These are phyloP conservation scores for Aegilops bicornis DNA, from an alignment of 176 grass and related monocot genomes.

Conservation along the genomic window DNA sequence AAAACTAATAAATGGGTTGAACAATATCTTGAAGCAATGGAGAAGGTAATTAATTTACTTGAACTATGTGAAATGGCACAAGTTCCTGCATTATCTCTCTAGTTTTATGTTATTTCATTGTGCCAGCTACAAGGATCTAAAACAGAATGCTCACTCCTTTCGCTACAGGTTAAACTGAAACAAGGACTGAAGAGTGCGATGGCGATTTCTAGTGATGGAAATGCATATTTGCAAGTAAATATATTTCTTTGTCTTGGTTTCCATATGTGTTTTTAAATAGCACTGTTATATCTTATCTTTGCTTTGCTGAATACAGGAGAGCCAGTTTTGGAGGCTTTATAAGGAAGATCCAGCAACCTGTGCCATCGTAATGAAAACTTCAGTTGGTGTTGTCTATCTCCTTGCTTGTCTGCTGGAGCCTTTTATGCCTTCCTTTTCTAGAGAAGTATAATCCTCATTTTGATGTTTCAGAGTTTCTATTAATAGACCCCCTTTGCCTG, in stretches of 20 bases:
- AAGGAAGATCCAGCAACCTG: conserved; percentile 74
- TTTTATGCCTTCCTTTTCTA: conserved; percentile 91
- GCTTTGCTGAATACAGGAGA: conserved; percentile 51
- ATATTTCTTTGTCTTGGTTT: background rate
- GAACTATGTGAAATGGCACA: background rate
- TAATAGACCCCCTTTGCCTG: background rate
- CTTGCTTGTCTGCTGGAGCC: conserved; percentile 86
- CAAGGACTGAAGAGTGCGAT: conserved; percentile 84
- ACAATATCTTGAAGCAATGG: conserved; percentile 92
- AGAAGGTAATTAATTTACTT: conserved; percentile 58
- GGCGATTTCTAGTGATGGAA: conserved; percentile 88
- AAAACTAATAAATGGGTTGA: conserved; percentile 80
- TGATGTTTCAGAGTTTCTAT: background rate
- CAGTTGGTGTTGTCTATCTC: conserved; percentile 89
- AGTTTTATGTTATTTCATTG: background rate
- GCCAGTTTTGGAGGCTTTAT: conserved; percentile 96
- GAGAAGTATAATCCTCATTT: conserved; percentile 53
- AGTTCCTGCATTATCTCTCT: conserved; percentile 1
- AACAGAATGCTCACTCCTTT: conserved; percentile 14
- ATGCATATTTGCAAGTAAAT: conserved; percentile 89
- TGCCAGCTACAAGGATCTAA: conserved; percentile 11
- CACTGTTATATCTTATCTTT: background rate
- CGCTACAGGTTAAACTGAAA: conserved; percentile 84
- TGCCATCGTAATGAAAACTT: conserved; percentile 91
- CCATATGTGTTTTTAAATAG: background rate